Percentiles rank a stretch among this genome's conserved stretches.
Conservation (phyloP, 2,329 filamentous ascomycete genomes). For the Ophiostoma pallidulum region DNA sequence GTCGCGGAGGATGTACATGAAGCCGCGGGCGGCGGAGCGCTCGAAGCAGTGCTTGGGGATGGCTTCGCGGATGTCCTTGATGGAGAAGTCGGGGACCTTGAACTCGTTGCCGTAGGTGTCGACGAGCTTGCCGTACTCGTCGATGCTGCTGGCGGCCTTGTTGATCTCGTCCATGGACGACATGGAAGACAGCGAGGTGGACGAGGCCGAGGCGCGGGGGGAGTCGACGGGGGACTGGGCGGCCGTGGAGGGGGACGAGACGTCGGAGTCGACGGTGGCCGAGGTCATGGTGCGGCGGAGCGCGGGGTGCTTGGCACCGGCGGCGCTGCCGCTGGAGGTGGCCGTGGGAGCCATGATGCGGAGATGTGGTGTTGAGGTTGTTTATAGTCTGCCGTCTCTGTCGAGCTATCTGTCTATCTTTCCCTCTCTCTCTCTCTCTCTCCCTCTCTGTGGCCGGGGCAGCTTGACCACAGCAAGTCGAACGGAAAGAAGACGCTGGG, state of each 20-base stretch:
- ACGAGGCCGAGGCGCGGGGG: constrained; percentile 59
- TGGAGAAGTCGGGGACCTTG: constrained; percentile 86
- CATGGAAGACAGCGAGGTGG: constrained; percentile 86
- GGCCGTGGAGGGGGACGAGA: constrained; percentile 45
- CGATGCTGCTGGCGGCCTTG: constrained; percentile 36
- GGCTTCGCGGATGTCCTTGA: constrained; percentile 94
- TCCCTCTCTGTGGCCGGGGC: too few species aligned
- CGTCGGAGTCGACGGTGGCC: constrained; percentile 32
- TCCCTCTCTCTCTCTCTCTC: too few species aligned
- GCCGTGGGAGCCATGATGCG: constrained; percentile 42
- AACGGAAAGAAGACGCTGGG: background rate
- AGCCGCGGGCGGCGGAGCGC: constrained; percentile 65
- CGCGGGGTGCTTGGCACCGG: constrained; percentile 30
- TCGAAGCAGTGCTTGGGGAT: constrained; percentile 97
- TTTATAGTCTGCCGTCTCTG: too few species aligned
- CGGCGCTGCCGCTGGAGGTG: constrained; percentile 28
- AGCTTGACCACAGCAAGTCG: too few species aligned
- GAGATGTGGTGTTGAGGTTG: too few species aligned
- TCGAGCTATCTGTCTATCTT: too few species aligned
- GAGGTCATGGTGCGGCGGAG: constrained; percentile 40
- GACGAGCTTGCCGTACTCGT: constrained; percentile 55
- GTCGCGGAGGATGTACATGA: constrained; percentile 80
- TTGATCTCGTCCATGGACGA: constrained; percentile 59
- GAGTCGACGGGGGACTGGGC: constrained; percentile 50
- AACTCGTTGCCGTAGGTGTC: constrained; percentile 96